Conservation (phyloP, 768 basidiomycete species). For the Mycena galopus region DNA sequence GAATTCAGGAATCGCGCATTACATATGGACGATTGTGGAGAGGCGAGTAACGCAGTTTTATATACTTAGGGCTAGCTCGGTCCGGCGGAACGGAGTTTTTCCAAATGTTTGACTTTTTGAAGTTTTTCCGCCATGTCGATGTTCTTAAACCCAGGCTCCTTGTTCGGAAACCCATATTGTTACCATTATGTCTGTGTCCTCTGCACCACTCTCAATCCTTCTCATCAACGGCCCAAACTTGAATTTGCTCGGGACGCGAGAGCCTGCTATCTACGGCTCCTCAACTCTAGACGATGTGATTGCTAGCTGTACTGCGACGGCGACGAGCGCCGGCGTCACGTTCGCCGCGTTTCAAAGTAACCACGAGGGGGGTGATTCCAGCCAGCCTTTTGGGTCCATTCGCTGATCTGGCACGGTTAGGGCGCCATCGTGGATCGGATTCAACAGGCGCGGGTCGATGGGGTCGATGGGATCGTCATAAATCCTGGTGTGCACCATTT, state of each 20-base stretch:
- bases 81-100: background rate
- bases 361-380: constrained; percentile 26
- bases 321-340: constrained; percentile 26
- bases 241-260: constrained; percentile 38
- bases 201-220: constrained; percentile 25
- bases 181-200: background rate
- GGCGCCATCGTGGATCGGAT: constrained; percentile 41
- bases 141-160: background rate
- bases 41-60: too few species aligned
- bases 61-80: too few species aligned
- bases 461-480: constrained; percentile 40
- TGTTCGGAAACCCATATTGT: background rate
- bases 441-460: constrained; percentile 35
- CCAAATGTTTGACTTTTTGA: background rate
- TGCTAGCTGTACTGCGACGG: constrained; percentile 17
- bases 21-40: too few species aligned
- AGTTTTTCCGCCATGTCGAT: background rate
- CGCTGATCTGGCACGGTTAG: background rate
- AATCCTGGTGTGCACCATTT: constrained; percentile 33
- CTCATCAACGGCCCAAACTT: constrained; percentile 40
- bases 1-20: too few species aligned
- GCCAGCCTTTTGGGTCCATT: background rate
- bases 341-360: constrained; percentile 41
- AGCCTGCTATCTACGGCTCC: constrained; percentile 36
- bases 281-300: constrained; percentile 37